These are phyloP conservation scores for Phytomonas serpens DNA, from an alignment of 208 protist genomes.

Conservation along the genomic window DNA sequence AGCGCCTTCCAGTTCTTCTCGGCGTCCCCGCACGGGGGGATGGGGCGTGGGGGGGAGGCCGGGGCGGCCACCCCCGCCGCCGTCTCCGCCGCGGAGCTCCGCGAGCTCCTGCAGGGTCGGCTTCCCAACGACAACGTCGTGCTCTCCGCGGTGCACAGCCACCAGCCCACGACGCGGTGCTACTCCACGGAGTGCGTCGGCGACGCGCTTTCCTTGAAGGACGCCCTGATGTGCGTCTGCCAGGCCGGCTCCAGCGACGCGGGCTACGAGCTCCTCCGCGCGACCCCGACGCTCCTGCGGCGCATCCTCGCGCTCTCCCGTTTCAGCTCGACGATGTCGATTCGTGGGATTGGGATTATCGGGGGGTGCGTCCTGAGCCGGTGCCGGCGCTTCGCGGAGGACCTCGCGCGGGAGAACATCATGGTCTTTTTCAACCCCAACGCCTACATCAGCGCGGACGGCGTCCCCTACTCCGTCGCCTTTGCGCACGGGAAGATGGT, in stretches of 20 bases:
- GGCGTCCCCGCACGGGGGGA: neutral
- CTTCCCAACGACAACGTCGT: conserved; percentile 9
- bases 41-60: neutral
- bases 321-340: conserved; percentile 61
- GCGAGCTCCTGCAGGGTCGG: neutral
- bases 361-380: conserved; percentile 47
- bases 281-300: conserved; percentile 41
- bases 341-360: conserved; percentile 51
- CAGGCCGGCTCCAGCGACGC: conserved; percentile 66
- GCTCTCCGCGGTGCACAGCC: conserved; percentile 62
- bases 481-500: conserved; percentile 58
- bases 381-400: conserved; percentile 31
- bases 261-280: conserved; percentile 48
- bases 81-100: conserved; percentile 3
- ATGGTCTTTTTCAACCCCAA: conserved; percentile 51
- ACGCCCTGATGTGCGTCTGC: conserved; percentile 70
- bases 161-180: conserved; percentile 35
- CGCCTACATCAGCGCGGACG: conserved; percentile 79
- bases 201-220: conserved; percentile 44
- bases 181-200: conserved; percentile 67
- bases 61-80: neutral
- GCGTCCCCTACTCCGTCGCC: conserved; percentile 77
- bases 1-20: conserved; percentile 12
- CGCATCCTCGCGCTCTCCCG: conserved; percentile 52
- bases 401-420: conserved; percentile 34